phyloP scores from a whole-genome alignment of 352 stramenopile species.

The Phytophthora pistaciae region DNA sequence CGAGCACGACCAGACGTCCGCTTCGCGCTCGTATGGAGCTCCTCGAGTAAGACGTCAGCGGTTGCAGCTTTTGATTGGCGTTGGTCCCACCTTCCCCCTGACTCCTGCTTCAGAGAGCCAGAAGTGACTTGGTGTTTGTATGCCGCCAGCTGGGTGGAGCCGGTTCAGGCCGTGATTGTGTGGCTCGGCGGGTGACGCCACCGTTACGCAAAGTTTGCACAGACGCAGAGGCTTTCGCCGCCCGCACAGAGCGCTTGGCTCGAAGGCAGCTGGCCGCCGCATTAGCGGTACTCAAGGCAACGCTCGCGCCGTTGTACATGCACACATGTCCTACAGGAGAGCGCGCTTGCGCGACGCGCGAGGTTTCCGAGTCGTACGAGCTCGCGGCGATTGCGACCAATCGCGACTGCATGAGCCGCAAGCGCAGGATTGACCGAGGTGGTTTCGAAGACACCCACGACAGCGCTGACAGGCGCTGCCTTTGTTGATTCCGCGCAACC shows the following conservation, averaged over 20 bases:
- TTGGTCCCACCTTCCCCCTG: slow-evolving; percentile 34
- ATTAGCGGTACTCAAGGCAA: slow-evolving; percentile 14
- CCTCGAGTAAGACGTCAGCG: slow-evolving; percentile 25
- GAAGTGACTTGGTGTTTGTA: slow-evolving; percentile 30
- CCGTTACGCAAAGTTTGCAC: slow-evolving; percentile 34
- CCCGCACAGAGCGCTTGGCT: slow-evolving; percentile 1
- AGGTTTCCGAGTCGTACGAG: neutral
- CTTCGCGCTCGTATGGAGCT: slow-evolving; percentile 20
- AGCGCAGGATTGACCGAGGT: neutral
- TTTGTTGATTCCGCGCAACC: slow-evolving; percentile 5
- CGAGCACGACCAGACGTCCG: slow-evolving; percentile 28
- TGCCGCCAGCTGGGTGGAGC: slow-evolving; percentile 3
- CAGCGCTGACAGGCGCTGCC: neutral
- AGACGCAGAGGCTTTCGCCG: slow-evolving; percentile 1
- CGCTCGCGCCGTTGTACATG: neutral
- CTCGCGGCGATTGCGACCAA: neutral
- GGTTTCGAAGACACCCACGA: slow-evolving; percentile 9
- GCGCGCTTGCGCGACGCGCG: neutral
- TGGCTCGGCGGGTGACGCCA: slow-evolving; percentile 29
- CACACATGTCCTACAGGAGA: neutral
- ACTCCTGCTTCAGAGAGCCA: slow-evolving; percentile 24
- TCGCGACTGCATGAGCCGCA: neutral
- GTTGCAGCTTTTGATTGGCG: slow-evolving; percentile 9
- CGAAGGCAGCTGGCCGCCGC: slow-evolving; percentile 1
- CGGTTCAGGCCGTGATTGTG: slow-evolving; percentile 26